Evolutionary conservation across 2,329 filamentous ascomycete species (phyloP).

Genomic region (Sordariomycetes sp.): DNA sequence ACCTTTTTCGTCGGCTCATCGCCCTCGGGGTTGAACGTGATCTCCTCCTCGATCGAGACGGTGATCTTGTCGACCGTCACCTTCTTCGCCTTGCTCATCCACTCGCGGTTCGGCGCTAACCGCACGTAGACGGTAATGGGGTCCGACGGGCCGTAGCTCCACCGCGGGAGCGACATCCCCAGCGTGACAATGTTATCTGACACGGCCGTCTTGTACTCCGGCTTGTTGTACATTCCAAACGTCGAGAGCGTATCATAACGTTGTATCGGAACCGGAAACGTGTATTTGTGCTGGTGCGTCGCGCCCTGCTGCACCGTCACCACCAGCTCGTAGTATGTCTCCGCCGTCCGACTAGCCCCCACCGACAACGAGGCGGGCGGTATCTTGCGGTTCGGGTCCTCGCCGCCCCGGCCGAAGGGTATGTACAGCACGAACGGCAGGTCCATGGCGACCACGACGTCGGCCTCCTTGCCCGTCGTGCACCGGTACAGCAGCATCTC

Average conservation of each 20-base stretch:
- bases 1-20: slow-evolving; percentile 87
- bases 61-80: slow-evolving; percentile 93
- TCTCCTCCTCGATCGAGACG: slow-evolving; percentile 88
- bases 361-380: slow-evolving; percentile 86
- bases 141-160: slow-evolving; percentile 93
- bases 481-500: slow-evolving; percentile 89
- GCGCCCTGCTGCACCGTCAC: slow-evolving; percentile 90
- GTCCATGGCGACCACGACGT: slow-evolving; percentile 90
- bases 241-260: slow-evolving; percentile 95
- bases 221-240: slow-evolving; percentile 98
- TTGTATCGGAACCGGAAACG: slow-evolving; percentile 80
- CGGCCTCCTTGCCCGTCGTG: slow-evolving; percentile 68
- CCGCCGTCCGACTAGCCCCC: slow-evolving; percentile 85
- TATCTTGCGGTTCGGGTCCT: slow-evolving; percentile 79
- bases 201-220: slow-evolving; percentile 74
- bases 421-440: slow-evolving; percentile 96
- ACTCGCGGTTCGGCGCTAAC: slow-evolving; percentile 81
- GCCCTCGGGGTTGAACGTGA: slow-evolving; percentile 96
- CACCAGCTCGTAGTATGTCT: slow-evolving; percentile 94
- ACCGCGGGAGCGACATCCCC: slow-evolving; percentile 81
- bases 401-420: slow-evolving; percentile 80
- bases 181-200: slow-evolving; percentile 85
- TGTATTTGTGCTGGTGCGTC: slow-evolving; percentile 76
- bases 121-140: slow-evolving; percentile 95
- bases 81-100: slow-evolving; percentile 77